phyloP scores from a whole-genome alignment of 768 basidiomycete species.

The Amyloporia xantha region DNA sequence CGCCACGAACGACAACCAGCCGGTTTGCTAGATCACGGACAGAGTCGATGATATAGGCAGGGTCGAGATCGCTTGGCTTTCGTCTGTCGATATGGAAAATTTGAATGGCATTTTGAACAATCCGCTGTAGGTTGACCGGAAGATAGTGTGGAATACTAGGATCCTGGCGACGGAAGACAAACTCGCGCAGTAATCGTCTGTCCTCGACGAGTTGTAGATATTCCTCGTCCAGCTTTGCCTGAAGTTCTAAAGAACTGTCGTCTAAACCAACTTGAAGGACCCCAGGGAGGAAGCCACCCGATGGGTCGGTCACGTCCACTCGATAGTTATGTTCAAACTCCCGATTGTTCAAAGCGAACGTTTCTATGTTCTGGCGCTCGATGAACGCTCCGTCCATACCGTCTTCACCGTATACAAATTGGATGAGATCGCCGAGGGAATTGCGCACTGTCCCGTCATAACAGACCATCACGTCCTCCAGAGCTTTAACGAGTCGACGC shows the following conservation, averaged over 20 bases:
- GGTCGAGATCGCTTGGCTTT: constrained; percentile 89
- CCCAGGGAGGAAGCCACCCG: constrained; percentile 72
- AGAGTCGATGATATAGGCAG: constrained; percentile 76
- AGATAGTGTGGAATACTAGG: constrained; percentile 74
- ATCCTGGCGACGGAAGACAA: constrained; percentile 76
- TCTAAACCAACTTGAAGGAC: constrained; percentile 85
- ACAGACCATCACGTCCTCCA: constrained; percentile 96
- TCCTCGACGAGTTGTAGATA: constrained; percentile 61
- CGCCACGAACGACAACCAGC: constrained; percentile 83
- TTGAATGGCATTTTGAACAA: constrained; percentile 91
- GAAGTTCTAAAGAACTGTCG: constrained; percentile 75
- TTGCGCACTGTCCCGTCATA: constrained; percentile 98
- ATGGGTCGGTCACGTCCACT: constrained; percentile 87
- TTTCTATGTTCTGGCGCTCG: constrained; percentile 91
- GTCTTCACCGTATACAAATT: constrained; percentile 97
- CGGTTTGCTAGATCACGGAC: constrained; percentile 70
- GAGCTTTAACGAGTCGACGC: constrained; percentile 93
- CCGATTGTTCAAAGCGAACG: constrained; percentile 71
- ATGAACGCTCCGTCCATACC: constrained; percentile 99
- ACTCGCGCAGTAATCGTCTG: constrained; percentile 68
- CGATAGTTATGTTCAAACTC: constrained; percentile 90
- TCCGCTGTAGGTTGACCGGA: constrained; percentile 92
- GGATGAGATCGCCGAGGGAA: constrained; percentile 91
- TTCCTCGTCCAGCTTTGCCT: constrained; percentile 79
- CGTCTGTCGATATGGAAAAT: constrained; percentile 96